phyloP scores from a whole-genome alignment of 495 filamentous ascomycete species.

The Aspergillus incahuasiensis region DNA sequence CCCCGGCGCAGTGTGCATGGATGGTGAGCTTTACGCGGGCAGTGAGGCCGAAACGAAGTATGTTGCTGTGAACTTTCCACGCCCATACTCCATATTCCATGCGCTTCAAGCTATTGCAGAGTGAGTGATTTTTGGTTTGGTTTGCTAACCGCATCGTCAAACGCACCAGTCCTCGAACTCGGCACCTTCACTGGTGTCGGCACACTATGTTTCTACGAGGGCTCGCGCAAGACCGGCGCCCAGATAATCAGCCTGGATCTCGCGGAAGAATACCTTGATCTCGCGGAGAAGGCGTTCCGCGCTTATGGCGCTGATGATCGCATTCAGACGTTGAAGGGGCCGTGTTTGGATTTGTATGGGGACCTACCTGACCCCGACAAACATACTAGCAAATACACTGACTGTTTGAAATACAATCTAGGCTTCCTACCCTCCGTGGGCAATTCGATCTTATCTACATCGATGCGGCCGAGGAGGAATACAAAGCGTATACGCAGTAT shows the following conservation, averaged over 20 bases:
- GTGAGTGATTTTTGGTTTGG: neutral
- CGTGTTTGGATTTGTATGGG: neutral
- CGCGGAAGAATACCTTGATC: neutral
- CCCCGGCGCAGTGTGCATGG: neutral
- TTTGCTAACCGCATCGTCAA: no score
- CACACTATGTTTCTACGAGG: neutral
- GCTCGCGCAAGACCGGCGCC: neutral
- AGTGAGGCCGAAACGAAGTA: neutral
- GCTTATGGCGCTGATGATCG: neutral
- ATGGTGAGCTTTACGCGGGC: neutral
- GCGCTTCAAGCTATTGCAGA: no score
- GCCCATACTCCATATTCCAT: no score
- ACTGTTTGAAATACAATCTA: no score
- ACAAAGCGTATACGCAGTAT: no score
- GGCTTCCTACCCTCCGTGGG: no score
- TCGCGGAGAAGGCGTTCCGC: neutral
- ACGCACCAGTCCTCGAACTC: slow-evolving; percentile 1
- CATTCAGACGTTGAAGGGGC: neutral
- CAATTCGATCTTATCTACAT: no score
- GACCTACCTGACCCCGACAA: no score
- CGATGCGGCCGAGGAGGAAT: no score
- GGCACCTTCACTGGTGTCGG: slow-evolving; percentile 1
- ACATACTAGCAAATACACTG: no score
- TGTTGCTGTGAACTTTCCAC: neutral
- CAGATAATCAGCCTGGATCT: slow-evolving; percentile 1